A percentile compares a stretch with the other conserved stretches of the same genome.
phyloP scores from a whole-genome alignment of 106 monocot species.

The Dendrobium nobile region DNA sequence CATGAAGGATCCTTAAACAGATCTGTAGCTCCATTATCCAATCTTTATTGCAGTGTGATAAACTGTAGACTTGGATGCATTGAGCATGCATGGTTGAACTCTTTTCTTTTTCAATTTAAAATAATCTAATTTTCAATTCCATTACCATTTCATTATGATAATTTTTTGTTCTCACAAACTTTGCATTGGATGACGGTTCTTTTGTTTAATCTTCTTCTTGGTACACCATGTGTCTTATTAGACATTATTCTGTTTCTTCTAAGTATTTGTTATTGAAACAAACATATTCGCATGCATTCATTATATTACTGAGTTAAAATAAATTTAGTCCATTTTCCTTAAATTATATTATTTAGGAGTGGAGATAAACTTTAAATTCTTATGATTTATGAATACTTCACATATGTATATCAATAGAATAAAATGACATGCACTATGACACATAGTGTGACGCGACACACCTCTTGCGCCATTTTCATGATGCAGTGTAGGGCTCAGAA shows the following conservation, averaged over 20 bases:
- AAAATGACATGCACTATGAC: no score
- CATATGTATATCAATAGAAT: no score
- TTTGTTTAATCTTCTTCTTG: not conserved
- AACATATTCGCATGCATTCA: not conserved
- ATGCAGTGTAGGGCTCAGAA: no score
- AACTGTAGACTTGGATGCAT: not conserved
- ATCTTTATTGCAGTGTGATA: not conserved
- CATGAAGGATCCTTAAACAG: no score
- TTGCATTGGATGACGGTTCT: not conserved
- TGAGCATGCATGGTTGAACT: not conserved
- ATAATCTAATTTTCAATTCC: not conserved
- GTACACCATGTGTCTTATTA: not conserved
- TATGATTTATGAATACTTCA: no score
- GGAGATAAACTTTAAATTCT: no score
- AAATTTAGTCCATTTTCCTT: not conserved
- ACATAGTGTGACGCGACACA: no score
- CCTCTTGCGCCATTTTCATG: no score
- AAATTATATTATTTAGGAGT: no score
- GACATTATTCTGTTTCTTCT: not conserved
- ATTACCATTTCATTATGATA: not conserved
- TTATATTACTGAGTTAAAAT: not conserved
- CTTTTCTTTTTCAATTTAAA: not conserved
- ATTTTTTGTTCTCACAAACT: not conserved
- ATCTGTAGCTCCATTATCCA: not conserved
- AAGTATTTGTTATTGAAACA: not conserved